phyloP scores from a whole-genome alignment of 2,329 filamentous ascomycete species.

The Bipolaris zeicola region DNA sequence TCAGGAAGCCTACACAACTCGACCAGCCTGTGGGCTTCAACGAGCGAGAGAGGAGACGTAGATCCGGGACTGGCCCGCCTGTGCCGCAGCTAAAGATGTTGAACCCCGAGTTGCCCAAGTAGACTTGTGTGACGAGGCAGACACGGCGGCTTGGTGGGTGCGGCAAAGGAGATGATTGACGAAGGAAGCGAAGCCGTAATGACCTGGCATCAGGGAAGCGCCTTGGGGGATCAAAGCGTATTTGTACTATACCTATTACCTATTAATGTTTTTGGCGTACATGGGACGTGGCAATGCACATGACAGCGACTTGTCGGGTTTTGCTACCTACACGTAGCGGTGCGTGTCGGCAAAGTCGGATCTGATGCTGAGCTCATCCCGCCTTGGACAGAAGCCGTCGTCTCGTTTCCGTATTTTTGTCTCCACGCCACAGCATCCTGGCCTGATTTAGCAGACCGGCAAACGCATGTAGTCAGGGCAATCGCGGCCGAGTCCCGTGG shows the following conservation, averaged over 20 bases:
- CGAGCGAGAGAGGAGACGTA: constrained; percentile 65
- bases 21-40: constrained; percentile 53
- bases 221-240: constrained; percentile 4
- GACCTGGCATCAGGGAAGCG: constrained; percentile 7
- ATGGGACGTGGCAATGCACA: neutral
- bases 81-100: constrained; percentile 42
- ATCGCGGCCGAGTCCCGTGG: constrained; percentile 1
- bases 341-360: neutral
- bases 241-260: constrained; percentile 11
- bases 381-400: too few relatives aligned
- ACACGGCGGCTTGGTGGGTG: neutral
- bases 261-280: constrained; percentile 9
- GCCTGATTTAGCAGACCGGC: too few relatives aligned
- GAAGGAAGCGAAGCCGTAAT: constrained; percentile 12
- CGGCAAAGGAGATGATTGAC: constrained; percentile 10
- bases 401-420: neutral
- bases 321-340: constrained; percentile 4
- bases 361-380: neutral
- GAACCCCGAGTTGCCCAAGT: constrained; percentile 29
- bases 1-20: constrained; percentile 56
- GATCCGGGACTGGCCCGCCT: constrained; percentile 65
- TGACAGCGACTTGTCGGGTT: neutral
- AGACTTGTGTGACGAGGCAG: constrained; percentile 2
- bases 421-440: neutral
- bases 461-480: neutral